Percentiles rank a stretch among this genome's conserved stretches.
These are phyloP conservation scores for Gliomastix tumulicola DNA, from an alignment of 2,329 filamentous ascomycete species.

Conservation along the genomic window DNA sequence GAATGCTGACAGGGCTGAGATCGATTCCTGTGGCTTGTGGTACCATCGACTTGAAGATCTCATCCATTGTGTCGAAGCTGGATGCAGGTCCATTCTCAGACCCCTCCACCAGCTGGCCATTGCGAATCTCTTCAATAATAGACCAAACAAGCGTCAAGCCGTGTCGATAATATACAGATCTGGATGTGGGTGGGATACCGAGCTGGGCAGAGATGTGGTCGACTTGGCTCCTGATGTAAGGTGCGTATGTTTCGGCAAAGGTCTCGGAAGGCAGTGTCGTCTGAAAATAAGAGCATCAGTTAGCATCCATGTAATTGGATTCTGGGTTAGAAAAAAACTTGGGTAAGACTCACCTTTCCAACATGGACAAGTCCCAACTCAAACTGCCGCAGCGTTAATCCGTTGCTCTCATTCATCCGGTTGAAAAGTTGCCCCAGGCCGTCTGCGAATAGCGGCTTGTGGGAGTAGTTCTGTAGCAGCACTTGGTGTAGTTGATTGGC, in stretches of 20 bases:
- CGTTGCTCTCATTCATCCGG: constrained; percentile 23
- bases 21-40: too few species aligned
- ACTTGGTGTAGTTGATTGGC: constrained; percentile 25
- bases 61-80: too few species aligned
- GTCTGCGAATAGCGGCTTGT: constrained; percentile 18
- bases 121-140: too few species aligned
- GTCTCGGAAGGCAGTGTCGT: constrained; percentile 15
- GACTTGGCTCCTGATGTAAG: constrained; percentile 30
- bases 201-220: constrained; percentile 31
- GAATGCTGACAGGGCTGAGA: too few species aligned
- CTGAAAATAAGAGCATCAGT: background rate
- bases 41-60: too few species aligned
- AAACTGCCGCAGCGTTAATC: constrained; percentile 34
- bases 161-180: constrained; percentile 32
- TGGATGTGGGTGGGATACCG: constrained; percentile 13
- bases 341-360: constrained; percentile 43
- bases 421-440: constrained; percentile 26
- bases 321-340: too few species aligned
- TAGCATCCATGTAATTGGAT: too few species aligned
- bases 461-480: constrained; percentile 24
- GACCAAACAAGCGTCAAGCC: constrained; percentile 31
- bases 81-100: too few species aligned
- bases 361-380: constrained; percentile 44
- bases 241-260: constrained; percentile 34
- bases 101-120: too few species aligned